These are phyloP conservation scores for Dendryphion nanum DNA, from an alignment of 2,329 filamentous ascomycete species.

Conservation along the genomic window DNA sequence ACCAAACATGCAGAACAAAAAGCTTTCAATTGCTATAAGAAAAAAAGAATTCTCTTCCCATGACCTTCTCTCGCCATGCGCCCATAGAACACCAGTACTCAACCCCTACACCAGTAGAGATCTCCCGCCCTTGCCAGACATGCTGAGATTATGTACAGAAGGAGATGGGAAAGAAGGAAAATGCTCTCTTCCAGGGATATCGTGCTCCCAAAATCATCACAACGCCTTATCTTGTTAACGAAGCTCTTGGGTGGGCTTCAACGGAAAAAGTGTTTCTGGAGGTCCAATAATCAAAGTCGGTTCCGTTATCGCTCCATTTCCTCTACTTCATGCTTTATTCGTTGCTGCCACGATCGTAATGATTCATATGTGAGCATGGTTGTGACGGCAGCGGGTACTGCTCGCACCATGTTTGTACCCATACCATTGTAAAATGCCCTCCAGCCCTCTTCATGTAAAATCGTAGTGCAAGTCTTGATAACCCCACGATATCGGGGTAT, in stretches of 20 bases:
- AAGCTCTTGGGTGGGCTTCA: constrained; percentile 1
- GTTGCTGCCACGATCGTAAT: constrained; percentile 52
- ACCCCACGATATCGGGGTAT: constrained; percentile 69
- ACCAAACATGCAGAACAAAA: too few species aligned
- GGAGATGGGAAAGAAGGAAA: constrained; percentile 5
- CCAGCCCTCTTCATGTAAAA: constrained; percentile 90
- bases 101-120: too few species aligned
- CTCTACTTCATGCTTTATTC: constrained; percentile 54
- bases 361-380: constrained; percentile 98
- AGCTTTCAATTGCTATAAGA: too few species aligned
- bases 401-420: constrained; percentile 95
- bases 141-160: constrained; percentile 14
- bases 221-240: constrained; percentile 9
- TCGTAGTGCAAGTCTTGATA: constrained; percentile 76
- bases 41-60: too few species aligned
- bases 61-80: too few species aligned
- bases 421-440: constrained; percentile 95
- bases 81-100: too few species aligned
- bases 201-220: constrained; percentile 12
- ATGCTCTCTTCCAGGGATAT: constrained; percentile 19
- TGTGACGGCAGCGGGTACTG: constrained; percentile 91
- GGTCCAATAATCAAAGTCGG: background rate
- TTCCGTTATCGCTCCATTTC: constrained; percentile 18
- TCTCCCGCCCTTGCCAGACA: too few species aligned
- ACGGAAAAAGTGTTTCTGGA: too few species aligned